Conservation (phyloP, 164 flowering plant genomes). For the Litsea cubeba region DNA sequence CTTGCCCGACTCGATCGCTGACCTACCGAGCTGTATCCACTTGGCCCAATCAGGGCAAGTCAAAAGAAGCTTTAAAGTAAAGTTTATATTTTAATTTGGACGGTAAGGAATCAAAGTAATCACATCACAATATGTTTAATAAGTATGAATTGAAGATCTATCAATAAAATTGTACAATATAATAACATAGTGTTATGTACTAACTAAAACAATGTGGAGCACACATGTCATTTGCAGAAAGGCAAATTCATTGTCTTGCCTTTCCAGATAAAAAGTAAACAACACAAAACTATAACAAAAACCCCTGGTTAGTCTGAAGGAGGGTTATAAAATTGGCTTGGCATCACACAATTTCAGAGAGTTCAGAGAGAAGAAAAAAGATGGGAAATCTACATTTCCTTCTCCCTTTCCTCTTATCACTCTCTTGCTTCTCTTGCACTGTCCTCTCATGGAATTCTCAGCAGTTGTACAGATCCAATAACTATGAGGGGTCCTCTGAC, state of each 20-base stretch:
- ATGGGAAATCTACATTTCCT: conserved; percentile 4
- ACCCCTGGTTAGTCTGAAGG: neutral
- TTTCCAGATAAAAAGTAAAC: conserved; percentile 7
- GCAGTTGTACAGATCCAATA: conserved; percentile 23
- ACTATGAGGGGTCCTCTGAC: conserved; percentile 63
- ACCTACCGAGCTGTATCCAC: too few species aligned
- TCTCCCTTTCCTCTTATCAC: conserved; percentile 14
- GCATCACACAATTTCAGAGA: neutral
- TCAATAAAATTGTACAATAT: neutral
- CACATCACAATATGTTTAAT: neutral
- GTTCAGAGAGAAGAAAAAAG: neutral
- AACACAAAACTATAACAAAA: neutral
- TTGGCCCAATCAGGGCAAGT: too few species aligned
- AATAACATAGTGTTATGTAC: neutral
- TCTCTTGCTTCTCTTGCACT: conserved; percentile 13
- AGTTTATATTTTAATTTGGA: neutral
- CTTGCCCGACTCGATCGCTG: too few species aligned
- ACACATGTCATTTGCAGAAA: conserved; percentile 15
- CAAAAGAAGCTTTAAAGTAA: too few species aligned
- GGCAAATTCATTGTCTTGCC: conserved; percentile 20
- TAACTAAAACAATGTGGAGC: conserved; percentile 19
- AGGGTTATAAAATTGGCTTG: neutral
- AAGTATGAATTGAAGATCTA: neutral
- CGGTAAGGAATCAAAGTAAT: neutral
- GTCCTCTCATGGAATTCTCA: conserved; percentile 25